Evolutionary conservation across 1,284 basidiomycete species (phyloP), one percentile per base, ranked within the genome.

Genomic region (Mixia osmundae): DNA sequence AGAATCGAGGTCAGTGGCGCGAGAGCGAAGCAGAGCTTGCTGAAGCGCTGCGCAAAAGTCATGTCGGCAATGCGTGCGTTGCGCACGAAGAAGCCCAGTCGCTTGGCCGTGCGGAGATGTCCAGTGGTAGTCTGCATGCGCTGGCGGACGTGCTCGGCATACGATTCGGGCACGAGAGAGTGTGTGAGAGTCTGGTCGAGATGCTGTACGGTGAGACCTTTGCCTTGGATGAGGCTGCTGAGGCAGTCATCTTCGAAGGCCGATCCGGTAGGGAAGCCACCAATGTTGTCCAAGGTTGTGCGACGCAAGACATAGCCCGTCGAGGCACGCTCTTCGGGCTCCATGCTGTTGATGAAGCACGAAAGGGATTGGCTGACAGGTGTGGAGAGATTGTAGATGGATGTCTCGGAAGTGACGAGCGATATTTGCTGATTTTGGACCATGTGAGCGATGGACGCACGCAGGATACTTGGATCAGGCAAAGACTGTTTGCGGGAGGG

Each of bases 241-340:
- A 44, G 35, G 24, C 46, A 41, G 3, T 43, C 46, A 34, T 51
- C 50, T 38, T 47, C 48, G 15, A 51, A 35, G 38, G 49, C 50
- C 8, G 43, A 43, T 20, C 43, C 39, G 27, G 45, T 36, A 1
- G 50, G 50, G 35, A 51, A 50, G 5, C 50, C 50, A 12, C 50
- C 50, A 35, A 51, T 49, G 16, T 47, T 46, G 30, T 39, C 42
- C 2, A 51, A 22, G 4, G 49, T 49, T 7, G 38, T 33, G 19
- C 50, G 47, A 20, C 50, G 47, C 5, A 50, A 36, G 32, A 50
- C 39, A 40, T 50, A 50, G 16, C 49, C 50, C 3, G 47, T 48
- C 14, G 49, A 16, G 14, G 33, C 38, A 15, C 18, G 35, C 41
- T 39, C 35, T 2, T 36, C 38, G 8, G 46, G 44, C 35, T 50